Evolutionary conservation across 495 filamentous ascomycete species (phyloP), one percentile per base, ranked within the genome.

Genomic region (Monascus purpureus): DNA sequence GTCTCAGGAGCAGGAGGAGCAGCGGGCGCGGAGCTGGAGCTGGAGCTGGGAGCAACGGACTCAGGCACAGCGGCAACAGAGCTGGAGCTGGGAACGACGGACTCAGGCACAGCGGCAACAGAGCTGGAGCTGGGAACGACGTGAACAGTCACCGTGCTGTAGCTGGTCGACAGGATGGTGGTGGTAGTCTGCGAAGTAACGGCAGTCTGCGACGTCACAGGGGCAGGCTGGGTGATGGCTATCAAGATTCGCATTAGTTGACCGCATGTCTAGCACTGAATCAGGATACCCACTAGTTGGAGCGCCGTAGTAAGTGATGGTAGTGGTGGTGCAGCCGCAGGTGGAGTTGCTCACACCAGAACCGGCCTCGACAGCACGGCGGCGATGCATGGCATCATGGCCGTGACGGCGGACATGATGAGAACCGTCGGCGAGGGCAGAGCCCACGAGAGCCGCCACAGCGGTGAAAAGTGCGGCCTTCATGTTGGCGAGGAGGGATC

Each of bases 321-420:
- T 68, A 52, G 71, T 68, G 59, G 80, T 86, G 32, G 70, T 76
- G 68, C 81, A 88, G 32, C 61, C 68, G 33, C 77, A 80, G 33
- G 49, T 51, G n/a, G n/a, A n/a, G n/a, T n/a, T n/a, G n/a, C n/a
- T n/a, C n/a, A n/a, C n/a, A 33, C 69, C 69, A 36, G 37, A 34
- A 16, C 42, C 54, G 38, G 54, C 50, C 46, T 40, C 54, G 20
- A 40, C 50, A 43, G 35, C 52, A 33, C 45, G 55, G 43, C 67
- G 57, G 46, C 64, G 49, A 62, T 82, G 68, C 48, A 69, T 42
- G 36, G 70, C 58, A 38, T 61, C 67, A 59, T 83, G 77, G 29
- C 61, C 68, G 35, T 67, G 70, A 47, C 64, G 70, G 53, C 73
- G 69, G 48, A 68, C 51, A 55, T 72, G 63, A 9, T 22, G 20